Evolutionary conservation across 345 rosid genomes (phyloP).

Genomic region (Salix dunnii): DNA sequence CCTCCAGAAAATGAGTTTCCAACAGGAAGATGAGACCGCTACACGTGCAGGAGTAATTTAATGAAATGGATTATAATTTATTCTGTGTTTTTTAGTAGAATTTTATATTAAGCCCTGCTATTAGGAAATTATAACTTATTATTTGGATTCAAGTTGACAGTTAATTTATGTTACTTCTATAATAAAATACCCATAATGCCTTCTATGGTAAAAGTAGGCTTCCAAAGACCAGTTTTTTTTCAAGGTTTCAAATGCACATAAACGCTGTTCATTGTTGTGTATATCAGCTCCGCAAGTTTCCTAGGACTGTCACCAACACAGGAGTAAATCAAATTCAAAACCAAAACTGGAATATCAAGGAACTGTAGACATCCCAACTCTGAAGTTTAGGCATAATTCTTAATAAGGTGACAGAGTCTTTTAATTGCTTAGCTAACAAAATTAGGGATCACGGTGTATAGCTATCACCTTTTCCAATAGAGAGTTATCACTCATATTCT

Average conservation of each 20-base stretch:
- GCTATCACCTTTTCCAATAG: constrained; percentile 37
- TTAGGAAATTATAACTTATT: no score
- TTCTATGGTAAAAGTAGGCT: no score
- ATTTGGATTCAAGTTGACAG: no score
- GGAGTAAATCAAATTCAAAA: background rate
- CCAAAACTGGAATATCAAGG: background rate
- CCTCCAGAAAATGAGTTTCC: background rate
- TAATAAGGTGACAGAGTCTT: background rate
- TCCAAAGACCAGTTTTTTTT: no score
- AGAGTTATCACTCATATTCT: constrained; percentile 38
- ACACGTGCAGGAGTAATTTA: background rate
- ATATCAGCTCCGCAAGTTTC: background rate
- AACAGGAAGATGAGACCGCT: background rate
- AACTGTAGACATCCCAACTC: background rate
- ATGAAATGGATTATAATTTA: no score
- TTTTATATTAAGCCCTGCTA: no score
- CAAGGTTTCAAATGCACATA: background rate
- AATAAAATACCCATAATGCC: no score
- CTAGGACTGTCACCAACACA: background rate
- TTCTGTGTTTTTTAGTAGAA: no score
- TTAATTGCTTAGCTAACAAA: background rate
- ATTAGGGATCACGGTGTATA: constrained; percentile 3
- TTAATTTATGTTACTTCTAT: no score
- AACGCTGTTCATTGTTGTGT: background rate
- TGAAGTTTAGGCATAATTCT: background rate